Evolutionary conservation across 2,329 filamentous ascomycete species (phyloP), one percentile per base, ranked within the genome.

Genomic region (Lojkania enalia): DNA sequence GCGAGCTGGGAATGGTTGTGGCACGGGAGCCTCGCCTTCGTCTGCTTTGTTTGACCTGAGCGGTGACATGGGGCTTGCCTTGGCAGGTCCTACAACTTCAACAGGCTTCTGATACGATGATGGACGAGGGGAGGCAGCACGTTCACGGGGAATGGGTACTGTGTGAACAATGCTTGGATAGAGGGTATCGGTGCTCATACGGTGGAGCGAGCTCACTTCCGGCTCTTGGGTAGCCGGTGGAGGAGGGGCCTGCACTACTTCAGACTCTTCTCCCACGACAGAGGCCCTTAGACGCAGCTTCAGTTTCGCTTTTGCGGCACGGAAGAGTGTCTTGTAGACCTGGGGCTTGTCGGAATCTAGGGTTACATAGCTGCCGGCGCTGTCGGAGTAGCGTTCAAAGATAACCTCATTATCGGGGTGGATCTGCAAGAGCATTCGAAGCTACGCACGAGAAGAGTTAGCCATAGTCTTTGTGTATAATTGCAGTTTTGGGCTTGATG

Each of bases 361-460:
- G 33, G 81, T 78, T 55, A 97, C 82, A 71, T 87, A 97, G 54
- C 84, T 77, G 35, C 80, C 86, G 54, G 90, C 88, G 54, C 90
- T 96, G 73, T 99, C 94, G 54, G 94, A 97, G 75, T 90, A 99
- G 58, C 94, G 89, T 76, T 97, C 91, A 62, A 97, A 85, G 61
- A 84, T 72, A 66, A 86, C 80, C 39, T 81, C 72, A 49, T 82
- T 77, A 63, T 83, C 78, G 36, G 77, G 65, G 23, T 82, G 78
- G 57, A 95, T 83, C 49, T 76, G 72, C 40, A 95, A 82, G 42
- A 86, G 74, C 52, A 74, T 72, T 55, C 87, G 87, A 58, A 95
- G 63, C 65, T 68, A 27, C 12, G 40, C 7, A 27, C 23, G 23
- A 27, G n/a, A n/a, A 7, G 7, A 27, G 23, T 27, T n/a, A n/a